Evolutionary conservation across 1,139 yeast genomes (phyloP).

Genomic region (Blastobotrys proliferans): DNA sequence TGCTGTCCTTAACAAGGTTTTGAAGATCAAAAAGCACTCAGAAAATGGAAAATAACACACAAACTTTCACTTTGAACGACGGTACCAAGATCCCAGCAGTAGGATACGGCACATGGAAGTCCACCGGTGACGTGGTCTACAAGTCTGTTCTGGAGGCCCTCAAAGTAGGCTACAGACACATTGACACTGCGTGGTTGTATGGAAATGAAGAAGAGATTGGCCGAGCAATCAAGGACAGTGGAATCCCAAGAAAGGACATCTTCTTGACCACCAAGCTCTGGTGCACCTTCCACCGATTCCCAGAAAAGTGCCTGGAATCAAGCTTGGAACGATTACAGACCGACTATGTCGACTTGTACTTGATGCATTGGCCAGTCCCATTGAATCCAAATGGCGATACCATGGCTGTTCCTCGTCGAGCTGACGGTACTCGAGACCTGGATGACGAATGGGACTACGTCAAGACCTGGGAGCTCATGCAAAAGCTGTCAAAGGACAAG

Average conservation of each 20-base stretch:
- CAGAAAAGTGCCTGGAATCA: constrained; percentile 49
- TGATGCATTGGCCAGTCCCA: constrained; percentile 80
- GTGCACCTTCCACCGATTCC: constrained; percentile 53
- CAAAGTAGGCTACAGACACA: constrained; percentile 68
- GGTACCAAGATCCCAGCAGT: constrained; percentile 64
- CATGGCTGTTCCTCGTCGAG: background rate
- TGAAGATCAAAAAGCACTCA: background rate
- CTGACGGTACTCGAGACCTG: background rate
- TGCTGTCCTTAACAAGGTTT: too few species aligned
- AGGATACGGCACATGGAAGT: constrained; percentile 77
- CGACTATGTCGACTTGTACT: constrained; percentile 77
- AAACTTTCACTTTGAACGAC: constrained; percentile 3
- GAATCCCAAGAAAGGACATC: constrained; percentile 47
- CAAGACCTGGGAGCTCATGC: constrained; percentile 71
- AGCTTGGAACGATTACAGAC: constrained; percentile 63
- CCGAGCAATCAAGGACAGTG: constrained; percentile 47
- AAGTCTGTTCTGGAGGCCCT: constrained; percentile 61
- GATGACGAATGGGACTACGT: constrained; percentile 2
- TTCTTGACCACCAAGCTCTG: constrained; percentile 52
- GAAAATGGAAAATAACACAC: background rate
- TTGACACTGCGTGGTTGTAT: constrained; percentile 73
- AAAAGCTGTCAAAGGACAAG: constrained; percentile 57
- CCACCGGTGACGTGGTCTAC: constrained; percentile 54
- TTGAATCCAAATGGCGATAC: constrained; percentile 3
- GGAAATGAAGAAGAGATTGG: constrained; percentile 53